Evolutionary conservation across 768 basidiomycete species (phyloP).

Genomic region (Lactifluus volemus): DNA sequence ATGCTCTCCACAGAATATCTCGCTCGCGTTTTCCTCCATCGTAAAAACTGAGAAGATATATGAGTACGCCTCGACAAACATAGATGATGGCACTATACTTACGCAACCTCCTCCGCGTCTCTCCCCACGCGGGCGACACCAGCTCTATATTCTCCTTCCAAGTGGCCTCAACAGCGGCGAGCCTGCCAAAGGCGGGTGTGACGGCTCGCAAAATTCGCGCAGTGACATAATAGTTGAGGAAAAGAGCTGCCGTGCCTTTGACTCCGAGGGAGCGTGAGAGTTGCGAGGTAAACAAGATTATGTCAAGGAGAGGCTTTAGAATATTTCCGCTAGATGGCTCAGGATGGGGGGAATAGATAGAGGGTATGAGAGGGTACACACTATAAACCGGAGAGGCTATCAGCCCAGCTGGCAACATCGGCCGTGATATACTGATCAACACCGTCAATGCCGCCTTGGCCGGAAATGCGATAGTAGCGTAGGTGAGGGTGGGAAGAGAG

Average conservation of each 20-base stretch:
- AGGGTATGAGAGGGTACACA: slow-evolving; percentile 32
- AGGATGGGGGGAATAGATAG: not conserved
- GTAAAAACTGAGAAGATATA: slow-evolving; percentile 60
- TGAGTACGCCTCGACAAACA: not conserved
- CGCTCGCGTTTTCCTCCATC: slow-evolving; percentile 79
- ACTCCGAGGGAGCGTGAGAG: slow-evolving; percentile 79
- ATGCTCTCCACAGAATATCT: slow-evolving; percentile 71
- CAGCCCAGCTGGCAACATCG: slow-evolving; percentile 85
- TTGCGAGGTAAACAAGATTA: slow-evolving; percentile 88
- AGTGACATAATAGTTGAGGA: slow-evolving; percentile 81
- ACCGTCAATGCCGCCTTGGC: slow-evolving; percentile 42
- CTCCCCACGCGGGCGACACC: slow-evolving; percentile 81
- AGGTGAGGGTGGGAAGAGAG: slow-evolving; percentile 65
- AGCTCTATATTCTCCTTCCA: slow-evolving; percentile 87
- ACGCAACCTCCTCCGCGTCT: slow-evolving; percentile 92
- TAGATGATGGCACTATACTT: slow-evolving; percentile 25
- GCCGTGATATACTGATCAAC: slow-evolving; percentile 91
- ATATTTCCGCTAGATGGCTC: slow-evolving; percentile 64
- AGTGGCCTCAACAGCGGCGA: slow-evolving; percentile 82
- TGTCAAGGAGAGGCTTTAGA: slow-evolving; percentile 85
- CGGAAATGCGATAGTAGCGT: slow-evolving; percentile 50
- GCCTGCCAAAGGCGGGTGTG: slow-evolving; percentile 85
- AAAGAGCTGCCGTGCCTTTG: slow-evolving; percentile 73
- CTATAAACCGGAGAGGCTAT: slow-evolving; percentile 82
- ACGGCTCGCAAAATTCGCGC: slow-evolving; percentile 73